phyloP scores from a whole-genome alignment of 2,329 filamentous ascomycete species.

The Fusarium coicis region DNA sequence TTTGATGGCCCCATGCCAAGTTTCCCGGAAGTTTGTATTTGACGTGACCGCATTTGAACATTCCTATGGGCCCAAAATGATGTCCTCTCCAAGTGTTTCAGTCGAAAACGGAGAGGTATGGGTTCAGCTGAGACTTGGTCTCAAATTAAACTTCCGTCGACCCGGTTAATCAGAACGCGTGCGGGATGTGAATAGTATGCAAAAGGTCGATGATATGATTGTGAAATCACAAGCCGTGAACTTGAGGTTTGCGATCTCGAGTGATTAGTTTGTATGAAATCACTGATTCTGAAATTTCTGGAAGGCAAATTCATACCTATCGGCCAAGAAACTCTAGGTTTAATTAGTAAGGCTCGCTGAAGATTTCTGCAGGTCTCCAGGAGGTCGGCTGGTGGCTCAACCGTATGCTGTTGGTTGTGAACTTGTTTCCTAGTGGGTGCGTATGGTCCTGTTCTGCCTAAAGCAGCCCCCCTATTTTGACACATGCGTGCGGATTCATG shows the following conservation, averaged over 20 bases:
- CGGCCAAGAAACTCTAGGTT: not conserved
- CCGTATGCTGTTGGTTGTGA: not conserved
- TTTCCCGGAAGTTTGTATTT: not conserved
- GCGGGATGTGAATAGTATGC: not conserved
- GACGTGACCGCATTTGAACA: not conserved
- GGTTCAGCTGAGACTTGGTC: slow-evolving; percentile 6
- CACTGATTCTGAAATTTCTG: not conserved
- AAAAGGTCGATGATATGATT: not conserved
- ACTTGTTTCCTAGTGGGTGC: not conserved
- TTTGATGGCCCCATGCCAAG: not conserved
- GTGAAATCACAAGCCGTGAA: not conserved
- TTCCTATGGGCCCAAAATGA: not conserved
- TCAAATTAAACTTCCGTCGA: not conserved
- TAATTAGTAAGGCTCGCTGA: not conserved
- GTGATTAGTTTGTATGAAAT: not conserved
- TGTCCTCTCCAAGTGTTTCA: not conserved
- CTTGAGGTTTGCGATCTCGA: not conserved
- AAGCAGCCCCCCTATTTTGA: slow-evolving; percentile 17
- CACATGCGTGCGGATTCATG: not conserved
- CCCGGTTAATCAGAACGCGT: not conserved
- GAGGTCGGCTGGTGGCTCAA: not conserved
- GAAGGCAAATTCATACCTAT: not conserved
- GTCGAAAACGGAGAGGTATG: slow-evolving; percentile 9
- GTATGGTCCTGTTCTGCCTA: not conserved
- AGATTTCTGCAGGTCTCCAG: not conserved